phyloP scores from a whole-genome alignment of 2,329 filamentous ascomycete genomes.

The Magnaporthales sp. region DNA sequence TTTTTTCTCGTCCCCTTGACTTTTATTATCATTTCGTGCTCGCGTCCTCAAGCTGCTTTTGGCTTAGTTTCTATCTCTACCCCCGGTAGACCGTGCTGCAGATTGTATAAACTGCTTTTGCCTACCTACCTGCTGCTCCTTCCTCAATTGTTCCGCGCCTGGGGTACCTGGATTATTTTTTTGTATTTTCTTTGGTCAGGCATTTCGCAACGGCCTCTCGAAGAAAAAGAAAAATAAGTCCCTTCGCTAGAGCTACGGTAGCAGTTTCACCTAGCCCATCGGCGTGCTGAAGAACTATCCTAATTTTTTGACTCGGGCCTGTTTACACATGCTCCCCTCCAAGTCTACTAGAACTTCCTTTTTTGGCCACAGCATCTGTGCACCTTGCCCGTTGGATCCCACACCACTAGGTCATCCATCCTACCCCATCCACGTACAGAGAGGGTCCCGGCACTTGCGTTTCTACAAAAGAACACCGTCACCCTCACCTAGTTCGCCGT shows the following conservation, averaged over 20 bases:
- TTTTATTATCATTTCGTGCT: conserved; percentile 18
- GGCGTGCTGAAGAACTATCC: conserved; percentile 4
- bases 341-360: not conserved
- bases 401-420: not conserved
- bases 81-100: not conserved
- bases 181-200: not conserved
- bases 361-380: conserved; percentile 5
- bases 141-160: not conserved
- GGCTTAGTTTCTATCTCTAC: conserved; percentile 22
- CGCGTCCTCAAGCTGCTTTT: conserved; percentile 27
- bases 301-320: conserved; percentile 5
- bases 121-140: not conserved
- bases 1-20: too few relatives aligned
- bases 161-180: conserved; percentile 2
- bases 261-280: conserved; percentile 5
- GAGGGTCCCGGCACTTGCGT: conserved; percentile 6
- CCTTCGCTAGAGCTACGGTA: conserved; percentile 1
- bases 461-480: conserved; percentile 6
- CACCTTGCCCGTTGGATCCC: conserved; percentile 5
- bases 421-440: not conserved
- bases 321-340: not conserved
- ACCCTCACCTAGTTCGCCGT: not conserved
- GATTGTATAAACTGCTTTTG: conserved; percentile 1
- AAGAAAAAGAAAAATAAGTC: not conserved
- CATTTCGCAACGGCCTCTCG: not conserved